Base-by-base conservation (phyloP, 176 grass and related monocot genomes). In the Canna indica region DNA sequence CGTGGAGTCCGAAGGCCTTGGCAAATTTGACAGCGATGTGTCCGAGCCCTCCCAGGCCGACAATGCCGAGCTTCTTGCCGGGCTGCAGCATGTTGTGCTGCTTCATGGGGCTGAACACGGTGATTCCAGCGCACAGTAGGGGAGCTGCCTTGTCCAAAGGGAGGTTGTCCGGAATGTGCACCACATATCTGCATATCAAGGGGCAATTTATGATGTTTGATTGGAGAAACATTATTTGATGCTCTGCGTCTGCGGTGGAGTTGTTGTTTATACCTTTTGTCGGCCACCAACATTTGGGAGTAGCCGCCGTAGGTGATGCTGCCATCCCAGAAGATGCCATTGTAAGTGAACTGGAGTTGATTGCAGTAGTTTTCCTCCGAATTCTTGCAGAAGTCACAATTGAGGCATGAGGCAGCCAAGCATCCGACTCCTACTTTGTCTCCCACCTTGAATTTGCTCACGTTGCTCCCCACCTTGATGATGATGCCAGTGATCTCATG, bases 331-430 rank as follows among this genome's bases (percentile, higher is more conserved):
- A 82, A 91, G 59, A 96, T 61, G 70, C 88, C 78, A 57, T 91
- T 96, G 85, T 88, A 96, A 18, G 91, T 96, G 60, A 96, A 85
- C 36, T 81, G 30, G 18, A 96, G 53, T 59, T 86, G 58, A 68
- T 88, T 85, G 52, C 91, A 96, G 83, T 96, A 96, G 78, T 96
- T 96, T 77, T 96, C 87, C 80, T 91, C 83, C 0, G 85, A 96
- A 1, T 65, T 66, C 4, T 78, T 45, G 71, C 91, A 96, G 73
- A 83, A 87, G 11, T 91, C 91, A 47, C 88, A 96, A 18, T 80
- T 50, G 15, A 86, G 83, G 80, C 91, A 96, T 0, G 85, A 88
- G 1, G 83, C 85, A 15, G 81, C 68, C 36, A 96, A 42, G 75
- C 88, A 96, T 1, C 91, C 91, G 0, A 96, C 91, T 46, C 91